Evolutionary conservation across 768 basidiomycete species (phyloP), one percentile per base, ranked within the genome.

Genomic region (Ramaria rubella): DNA sequence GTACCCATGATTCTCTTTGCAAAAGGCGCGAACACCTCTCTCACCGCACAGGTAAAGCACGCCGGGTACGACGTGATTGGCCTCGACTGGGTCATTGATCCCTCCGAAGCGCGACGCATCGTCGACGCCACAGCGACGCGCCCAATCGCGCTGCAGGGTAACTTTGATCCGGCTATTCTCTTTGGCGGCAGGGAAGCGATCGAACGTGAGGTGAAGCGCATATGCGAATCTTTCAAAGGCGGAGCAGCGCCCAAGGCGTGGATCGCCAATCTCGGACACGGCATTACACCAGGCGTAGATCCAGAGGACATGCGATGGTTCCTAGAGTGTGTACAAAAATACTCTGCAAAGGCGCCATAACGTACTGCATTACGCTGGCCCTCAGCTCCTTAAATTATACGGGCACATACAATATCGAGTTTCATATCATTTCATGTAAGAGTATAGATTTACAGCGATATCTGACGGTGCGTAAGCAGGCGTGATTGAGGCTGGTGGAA

Each of bases 241-340:
- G 72, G 63, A 43, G 80, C 82, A 9, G 76, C 69, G 51, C 64
- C 73, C 19, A 78, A 77, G 38, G 88, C 83, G n/a, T 98, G 94
- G 93, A 97, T 98, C 65, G 89, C 90, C 8, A 98, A 98, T 72
- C 74, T 99, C 21, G 96, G 96, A 0, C 96, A 98, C 67, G 96
- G 96, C 5, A 94, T 99, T 63, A 96, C 94, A 4, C 96, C 96
- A 11, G 88, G 84, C 24, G 94, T 98, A 14, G 84, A 96, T 68
- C 93, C 95, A 21, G 94, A 97, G 55, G 91, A 96, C 69, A 75
- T 96, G 69, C 76, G 78, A 55, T 95, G 85, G 82, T 96, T 95
- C 76, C 81, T 95, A 60, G 81, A 95, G 69, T 94, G 92, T 65
- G 79, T 93, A 48, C 89, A 87, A 65, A 90, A 85, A 65, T 89